Percentiles rank a stretch among this genome's conserved stretches.
Conservation (phyloP, 345 rosid species). For the Luvunga scandens region DNA sequence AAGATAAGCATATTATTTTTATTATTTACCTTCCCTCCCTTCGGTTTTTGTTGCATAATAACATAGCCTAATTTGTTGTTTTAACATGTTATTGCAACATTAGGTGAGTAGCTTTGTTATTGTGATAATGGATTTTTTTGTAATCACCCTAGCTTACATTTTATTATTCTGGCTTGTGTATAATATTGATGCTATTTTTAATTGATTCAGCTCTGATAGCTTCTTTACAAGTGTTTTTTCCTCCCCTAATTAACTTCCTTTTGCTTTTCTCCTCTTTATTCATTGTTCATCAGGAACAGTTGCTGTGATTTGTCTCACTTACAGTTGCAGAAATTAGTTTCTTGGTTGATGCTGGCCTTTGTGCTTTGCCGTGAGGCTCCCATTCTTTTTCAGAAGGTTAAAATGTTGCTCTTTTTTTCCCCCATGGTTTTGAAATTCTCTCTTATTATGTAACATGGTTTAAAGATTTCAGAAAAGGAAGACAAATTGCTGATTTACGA, state of each 20-base stretch:
- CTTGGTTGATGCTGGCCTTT: slow-evolving; percentile 77
- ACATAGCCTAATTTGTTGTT: not conserved
- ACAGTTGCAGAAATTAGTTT: slow-evolving; percentile 48
- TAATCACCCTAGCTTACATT: not conserved
- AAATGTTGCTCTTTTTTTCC: not conserved
- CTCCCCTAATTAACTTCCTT: slow-evolving; percentile 3
- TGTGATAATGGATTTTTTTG: not conserved
- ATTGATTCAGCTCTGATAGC: not conserved
- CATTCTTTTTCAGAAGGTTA: slow-evolving; percentile 71
- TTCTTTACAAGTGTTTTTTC: not conserved
- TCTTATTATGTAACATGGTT: not conserved
- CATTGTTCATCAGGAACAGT: slow-evolving; percentile 43
- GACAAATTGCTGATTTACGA: not conserved
- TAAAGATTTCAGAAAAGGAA: not conserved
- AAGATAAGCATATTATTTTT: not conserved
- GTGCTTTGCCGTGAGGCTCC: slow-evolving; percentile 80
- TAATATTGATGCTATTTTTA: not conserved
- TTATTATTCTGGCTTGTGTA: not conserved
- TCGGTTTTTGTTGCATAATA: not conserved
- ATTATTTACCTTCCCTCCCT: not conserved
- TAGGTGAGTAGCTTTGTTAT: not conserved
- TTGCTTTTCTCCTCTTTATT: slow-evolving; percentile 11
- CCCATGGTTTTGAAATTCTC: not conserved
- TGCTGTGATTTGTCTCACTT: slow-evolving; percentile 62
- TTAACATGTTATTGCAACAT: too few species aligned